Conservation (phyloP, 2,329 filamentous ascomycete species). For the Penicillium sumatraense region DNA sequence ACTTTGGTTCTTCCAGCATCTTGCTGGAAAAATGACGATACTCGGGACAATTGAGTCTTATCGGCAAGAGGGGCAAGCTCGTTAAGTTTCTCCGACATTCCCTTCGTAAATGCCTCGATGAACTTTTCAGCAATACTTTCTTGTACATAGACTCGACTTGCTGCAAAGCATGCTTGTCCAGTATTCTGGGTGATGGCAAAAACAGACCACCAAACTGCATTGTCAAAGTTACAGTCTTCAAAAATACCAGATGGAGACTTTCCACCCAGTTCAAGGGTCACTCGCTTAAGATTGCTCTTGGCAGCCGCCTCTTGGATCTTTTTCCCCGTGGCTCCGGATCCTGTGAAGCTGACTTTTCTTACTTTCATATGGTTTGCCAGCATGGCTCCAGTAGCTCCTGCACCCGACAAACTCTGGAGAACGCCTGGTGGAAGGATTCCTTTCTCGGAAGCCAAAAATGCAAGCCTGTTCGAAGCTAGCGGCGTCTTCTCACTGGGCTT, state of each 20-base stretch:
- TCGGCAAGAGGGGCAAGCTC: background rate
- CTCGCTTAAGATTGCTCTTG: conserved; percentile 5
- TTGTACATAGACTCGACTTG: background rate
- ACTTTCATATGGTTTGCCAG: background rate
- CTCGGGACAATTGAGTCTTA: background rate
- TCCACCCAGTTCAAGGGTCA: conserved; percentile 5
- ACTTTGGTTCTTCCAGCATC: background rate
- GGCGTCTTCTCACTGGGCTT: background rate
- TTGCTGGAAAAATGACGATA: background rate
- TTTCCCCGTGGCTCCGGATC: background rate
- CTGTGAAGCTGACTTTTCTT: background rate
- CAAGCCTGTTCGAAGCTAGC: background rate
- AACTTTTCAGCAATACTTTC: background rate
- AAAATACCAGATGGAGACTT: background rate
- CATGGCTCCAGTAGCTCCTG: background rate
- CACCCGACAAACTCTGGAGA: background rate
- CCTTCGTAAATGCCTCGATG: background rate
- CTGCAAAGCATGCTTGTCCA: background rate
- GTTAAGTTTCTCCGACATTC: background rate
- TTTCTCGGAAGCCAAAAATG: background rate
- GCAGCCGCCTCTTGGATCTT: conserved; percentile 4
- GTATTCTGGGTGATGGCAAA: background rate
- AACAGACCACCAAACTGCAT: background rate
- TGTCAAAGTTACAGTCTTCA: conserved; percentile 3
- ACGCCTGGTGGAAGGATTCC: background rate